Conservation (phyloP, 2,329 filamentous ascomycete species). For the Alternaria dauci region DNA sequence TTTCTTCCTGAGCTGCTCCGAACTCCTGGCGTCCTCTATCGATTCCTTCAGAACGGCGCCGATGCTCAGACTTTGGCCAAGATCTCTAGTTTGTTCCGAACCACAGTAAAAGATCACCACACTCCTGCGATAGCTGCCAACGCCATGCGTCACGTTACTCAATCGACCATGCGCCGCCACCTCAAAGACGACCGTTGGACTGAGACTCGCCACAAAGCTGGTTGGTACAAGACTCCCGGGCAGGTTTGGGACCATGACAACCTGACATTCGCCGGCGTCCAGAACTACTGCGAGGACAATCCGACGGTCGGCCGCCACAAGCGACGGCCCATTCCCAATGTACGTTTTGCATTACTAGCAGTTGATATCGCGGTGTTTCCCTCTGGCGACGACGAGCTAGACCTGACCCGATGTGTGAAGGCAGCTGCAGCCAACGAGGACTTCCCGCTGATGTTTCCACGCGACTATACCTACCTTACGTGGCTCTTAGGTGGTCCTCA, state of each 20-base stretch:
- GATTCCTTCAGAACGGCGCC: not conserved
- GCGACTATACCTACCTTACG: not conserved
- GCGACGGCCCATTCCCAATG: not conserved
- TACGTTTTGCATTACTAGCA: conserved; percentile 11
- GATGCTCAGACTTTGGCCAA: not conserved
- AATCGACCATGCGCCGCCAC: not conserved
- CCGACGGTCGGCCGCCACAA: conserved; percentile 2
- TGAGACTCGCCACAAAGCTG: not conserved
- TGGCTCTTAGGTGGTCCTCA: not conserved
- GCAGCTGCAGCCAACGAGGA: conserved; percentile 9
- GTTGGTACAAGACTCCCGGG: not conserved
- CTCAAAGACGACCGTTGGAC: not conserved
- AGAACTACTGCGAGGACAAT: conserved; percentile 7
- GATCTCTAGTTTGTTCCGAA: not conserved
- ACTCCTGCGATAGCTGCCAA: not conserved
- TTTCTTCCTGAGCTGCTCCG: conserved; percentile 4
- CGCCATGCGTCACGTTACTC: not conserved
- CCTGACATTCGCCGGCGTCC: not conserved
- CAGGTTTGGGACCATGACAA: not conserved
- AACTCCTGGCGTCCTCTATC: not conserved
- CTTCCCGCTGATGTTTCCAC: not conserved
- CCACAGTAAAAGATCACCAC: not conserved
- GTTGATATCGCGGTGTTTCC: conserved; percentile 7
- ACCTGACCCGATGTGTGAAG: conserved; percentile 16
- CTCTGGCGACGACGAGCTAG: conserved; percentile 11